A percentile compares a stretch with the other conserved stretches of the same genome.
Conservation (phyloP, 2,329 filamentous ascomycete species). For the Helicocarpus griseus region DNA sequence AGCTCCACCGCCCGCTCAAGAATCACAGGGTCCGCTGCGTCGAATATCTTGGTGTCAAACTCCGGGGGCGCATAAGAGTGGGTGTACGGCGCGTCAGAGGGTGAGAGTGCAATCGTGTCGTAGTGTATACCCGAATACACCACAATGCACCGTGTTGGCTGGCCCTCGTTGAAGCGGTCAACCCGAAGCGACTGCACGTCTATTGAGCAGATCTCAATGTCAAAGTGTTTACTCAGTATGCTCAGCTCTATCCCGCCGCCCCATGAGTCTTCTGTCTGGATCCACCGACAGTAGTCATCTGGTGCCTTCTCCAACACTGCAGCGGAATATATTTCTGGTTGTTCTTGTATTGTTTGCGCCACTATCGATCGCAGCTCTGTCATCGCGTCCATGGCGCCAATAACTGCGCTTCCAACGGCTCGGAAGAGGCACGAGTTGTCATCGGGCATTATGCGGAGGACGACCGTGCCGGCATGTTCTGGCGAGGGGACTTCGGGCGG, state of each 20-base stretch:
- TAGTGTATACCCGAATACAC: conserved; percentile 93
- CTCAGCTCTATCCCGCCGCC: conserved; percentile 84
- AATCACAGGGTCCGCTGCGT: conserved; percentile 45
- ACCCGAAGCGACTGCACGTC: conserved; percentile 63
- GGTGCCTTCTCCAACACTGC: conserved; percentile 66
- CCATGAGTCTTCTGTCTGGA: conserved; percentile 73
- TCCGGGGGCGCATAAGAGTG: conserved; percentile 56
- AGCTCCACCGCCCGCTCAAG: conserved; percentile 54
- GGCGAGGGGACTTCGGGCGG: conserved; percentile 53
- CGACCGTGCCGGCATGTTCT: conserved; percentile 47
- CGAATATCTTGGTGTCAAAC: conserved; percentile 69
- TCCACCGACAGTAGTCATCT: conserved; percentile 69
- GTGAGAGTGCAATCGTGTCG: conserved; percentile 72
- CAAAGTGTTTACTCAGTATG: conserved; percentile 75
- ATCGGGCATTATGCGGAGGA: conserved; percentile 90
- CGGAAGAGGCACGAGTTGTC: conserved; percentile 94
- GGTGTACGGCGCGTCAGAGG: conserved; percentile 47
- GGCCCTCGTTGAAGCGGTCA: conserved; percentile 70
- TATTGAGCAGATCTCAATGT: conserved; percentile 74
- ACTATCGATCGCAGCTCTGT: conserved; percentile 66
- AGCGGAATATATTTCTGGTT: conserved; percentile 63
- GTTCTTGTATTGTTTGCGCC: conserved; percentile 64
- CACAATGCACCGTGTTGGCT: conserved; percentile 60
- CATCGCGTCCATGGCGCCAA: conserved; percentile 57
- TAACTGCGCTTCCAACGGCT: conserved; percentile 72